Percentiles rank a stretch among this genome's conserved stretches.
phyloP scores from a whole-genome alignment of 257 asterid species.

The Plantago major region DNA sequence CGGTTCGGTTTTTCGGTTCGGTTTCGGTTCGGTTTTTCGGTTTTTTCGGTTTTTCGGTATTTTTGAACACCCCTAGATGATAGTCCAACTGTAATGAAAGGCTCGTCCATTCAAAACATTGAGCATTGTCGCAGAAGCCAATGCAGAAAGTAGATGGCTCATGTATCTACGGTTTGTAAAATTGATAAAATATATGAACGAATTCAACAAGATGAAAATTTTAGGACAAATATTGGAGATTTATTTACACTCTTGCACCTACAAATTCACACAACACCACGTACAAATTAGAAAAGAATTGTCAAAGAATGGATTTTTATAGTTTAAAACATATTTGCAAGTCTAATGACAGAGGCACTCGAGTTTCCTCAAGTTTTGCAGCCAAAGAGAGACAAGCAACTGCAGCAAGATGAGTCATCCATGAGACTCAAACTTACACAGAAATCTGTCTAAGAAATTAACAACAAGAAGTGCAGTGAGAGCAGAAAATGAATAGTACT shows the following conservation, averaged over 20 bases:
- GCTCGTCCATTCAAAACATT: constrained; percentile 45
- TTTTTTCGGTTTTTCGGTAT: too few relatives aligned
- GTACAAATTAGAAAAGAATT: neutral
- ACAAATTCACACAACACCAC: too few relatives aligned
- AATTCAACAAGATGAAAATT: neutral
- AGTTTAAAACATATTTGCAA: constrained; percentile 56
- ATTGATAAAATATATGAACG: too few relatives aligned
- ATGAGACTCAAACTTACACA: constrained; percentile 28
- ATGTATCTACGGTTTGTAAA: constrained; percentile 65
- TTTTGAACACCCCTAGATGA: too few relatives aligned
- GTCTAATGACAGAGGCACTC: constrained; percentile 66
- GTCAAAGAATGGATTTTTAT: neutral
- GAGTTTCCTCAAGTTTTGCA: constrained; percentile 76
- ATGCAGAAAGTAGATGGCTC: constrained; percentile 59
- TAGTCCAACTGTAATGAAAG: constrained; percentile 45
- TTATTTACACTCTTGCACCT: constrained; percentile 52
- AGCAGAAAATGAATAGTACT: too few relatives aligned
- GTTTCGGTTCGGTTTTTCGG: too few relatives aligned
- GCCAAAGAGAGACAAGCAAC: constrained; percentile 83
- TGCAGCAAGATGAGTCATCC: constrained; percentile 57
- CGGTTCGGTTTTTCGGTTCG: too few relatives aligned
- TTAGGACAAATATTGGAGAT: too few relatives aligned
- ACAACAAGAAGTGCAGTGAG: constrained; percentile 78
- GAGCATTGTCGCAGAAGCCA: constrained; percentile 79
- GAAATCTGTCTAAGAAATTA: constrained; percentile 61